Evolutionary conservation across 371 early-diverging fungal species (phyloP).

Genomic region (Synchytrium microbalum): DNA sequence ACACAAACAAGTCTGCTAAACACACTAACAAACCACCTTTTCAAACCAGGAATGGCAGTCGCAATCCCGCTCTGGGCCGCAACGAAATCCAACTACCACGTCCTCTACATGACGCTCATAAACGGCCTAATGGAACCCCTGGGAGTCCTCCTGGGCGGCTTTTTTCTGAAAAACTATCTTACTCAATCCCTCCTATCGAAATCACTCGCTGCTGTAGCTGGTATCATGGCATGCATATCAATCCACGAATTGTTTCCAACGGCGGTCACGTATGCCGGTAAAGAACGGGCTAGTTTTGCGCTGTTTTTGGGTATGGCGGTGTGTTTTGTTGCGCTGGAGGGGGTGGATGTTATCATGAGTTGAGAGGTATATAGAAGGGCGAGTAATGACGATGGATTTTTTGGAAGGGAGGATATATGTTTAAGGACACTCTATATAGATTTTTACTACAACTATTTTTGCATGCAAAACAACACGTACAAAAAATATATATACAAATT

Average conservation of each 20-base stretch:
- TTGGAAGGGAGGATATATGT: neutral
- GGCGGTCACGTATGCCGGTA: slow-evolving; percentile 39
- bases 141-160: slow-evolving; percentile 43
- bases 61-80: slow-evolving; percentile 49
- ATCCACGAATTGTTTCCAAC: slow-evolving; percentile 44
- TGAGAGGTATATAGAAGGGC: neutral
- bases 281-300: slow-evolving; percentile 26
- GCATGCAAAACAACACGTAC: no score
- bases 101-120: slow-evolving; percentile 37
- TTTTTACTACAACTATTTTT: no score
- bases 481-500: no score
- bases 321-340: slow-evolving; percentile 37
- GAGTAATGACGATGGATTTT: neutral
- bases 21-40: neutral
- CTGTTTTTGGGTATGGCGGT: slow-evolving; percentile 39
- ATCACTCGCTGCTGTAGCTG: slow-evolving; percentile 44
- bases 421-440: neutral
- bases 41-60: slow-evolving; percentile 35
- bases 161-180: slow-evolving; percentile 27
- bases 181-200: slow-evolving; percentile 25
- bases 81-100: slow-evolving; percentile 22
- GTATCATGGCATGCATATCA: slow-evolving; percentile 49
- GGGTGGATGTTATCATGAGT: slow-evolving; percentile 30
- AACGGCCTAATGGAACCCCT: slow-evolving; percentile 46
- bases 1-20: slow-evolving; percentile 1